These are phyloP conservation scores for Metschnikowia vanudenii DNA, from an alignment of 805 yeast species.

Conservation along the genomic window DNA sequence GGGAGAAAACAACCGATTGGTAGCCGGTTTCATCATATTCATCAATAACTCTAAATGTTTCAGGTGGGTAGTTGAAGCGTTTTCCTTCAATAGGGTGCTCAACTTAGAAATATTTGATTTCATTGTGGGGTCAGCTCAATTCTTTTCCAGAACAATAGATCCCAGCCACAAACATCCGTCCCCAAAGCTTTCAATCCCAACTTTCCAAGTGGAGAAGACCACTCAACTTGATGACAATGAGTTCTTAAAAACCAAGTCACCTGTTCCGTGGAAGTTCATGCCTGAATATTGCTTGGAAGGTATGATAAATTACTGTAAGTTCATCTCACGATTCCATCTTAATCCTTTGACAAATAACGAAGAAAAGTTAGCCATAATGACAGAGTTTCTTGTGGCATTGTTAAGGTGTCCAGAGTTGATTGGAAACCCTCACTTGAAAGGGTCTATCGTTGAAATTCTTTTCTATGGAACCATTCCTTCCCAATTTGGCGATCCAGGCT, in stretches of 20 bases:
- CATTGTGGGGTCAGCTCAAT: slow-evolving; percentile 70
- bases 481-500: slow-evolving; percentile 64
- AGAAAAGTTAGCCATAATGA: slow-evolving; percentile 53
- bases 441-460: slow-evolving; percentile 75
- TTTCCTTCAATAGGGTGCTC: slow-evolving; percentile 54
- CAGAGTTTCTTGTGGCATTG: slow-evolving; percentile 71
- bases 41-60: slow-evolving; percentile 36
- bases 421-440: slow-evolving; percentile 91
- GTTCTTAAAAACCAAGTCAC: slow-evolving; percentile 60
- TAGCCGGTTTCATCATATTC: slow-evolving; percentile 41
- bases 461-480: slow-evolving; percentile 68
- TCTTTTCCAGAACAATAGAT: slow-evolving; percentile 69
- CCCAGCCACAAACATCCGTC: slow-evolving; percentile 66
- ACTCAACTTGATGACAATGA: slow-evolving; percentile 77
- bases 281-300: slow-evolving; percentile 91
- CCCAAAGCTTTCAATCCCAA: slow-evolving; percentile 47
- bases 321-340: slow-evolving; percentile 52
- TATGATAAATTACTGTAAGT: slow-evolving; percentile 66
- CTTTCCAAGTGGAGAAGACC: slow-evolving; percentile 55
- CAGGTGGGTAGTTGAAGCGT: slow-evolving; percentile 60
- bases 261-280: slow-evolving; percentile 72
- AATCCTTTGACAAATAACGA: slow-evolving; percentile 56
- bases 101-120: slow-evolving; percentile 75
- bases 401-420: slow-evolving; percentile 82
- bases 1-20: slow-evolving; percentile 11